A percentile compares a stretch with the other conserved stretches of the same genome.
Conservation (phyloP, 2,329 filamentous ascomycete genomes). For the Metarhizium guizhouense region DNA sequence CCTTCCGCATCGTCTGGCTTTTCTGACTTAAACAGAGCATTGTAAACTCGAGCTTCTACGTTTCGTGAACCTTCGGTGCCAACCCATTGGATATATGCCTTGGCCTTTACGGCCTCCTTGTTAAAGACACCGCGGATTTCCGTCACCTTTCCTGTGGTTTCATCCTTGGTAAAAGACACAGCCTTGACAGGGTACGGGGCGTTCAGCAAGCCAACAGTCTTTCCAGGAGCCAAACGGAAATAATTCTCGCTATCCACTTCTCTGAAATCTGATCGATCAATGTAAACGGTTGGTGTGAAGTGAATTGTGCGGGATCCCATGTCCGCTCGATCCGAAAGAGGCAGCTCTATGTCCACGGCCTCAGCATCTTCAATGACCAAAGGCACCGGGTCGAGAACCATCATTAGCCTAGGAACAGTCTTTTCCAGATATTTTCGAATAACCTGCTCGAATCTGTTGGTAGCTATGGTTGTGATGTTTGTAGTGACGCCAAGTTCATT, state of each 20-base stretch:
- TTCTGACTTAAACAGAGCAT: constrained; percentile 77
- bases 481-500: constrained; percentile 89
- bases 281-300: constrained; percentile 74
- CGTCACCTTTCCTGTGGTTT: constrained; percentile 52
- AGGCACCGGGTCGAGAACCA: constrained; percentile 77
- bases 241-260: constrained; percentile 67
- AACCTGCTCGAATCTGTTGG: constrained; percentile 73
- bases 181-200: constrained; percentile 63
- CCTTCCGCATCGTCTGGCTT: constrained; percentile 70
- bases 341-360: constrained; percentile 52
- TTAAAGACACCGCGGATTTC: constrained; percentile 57
- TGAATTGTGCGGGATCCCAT: constrained; percentile 52
- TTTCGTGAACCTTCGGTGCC: constrained; percentile 53
- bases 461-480: constrained; percentile 68
- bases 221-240: constrained; percentile 71
- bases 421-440: constrained; percentile 81
- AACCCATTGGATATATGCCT: constrained; percentile 90
- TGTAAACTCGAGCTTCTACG: constrained; percentile 71
- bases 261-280: constrained; percentile 74
- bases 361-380: constrained; percentile 75
- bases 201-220: constrained; percentile 67
- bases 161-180: constrained; percentile 60
- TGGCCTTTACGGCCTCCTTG: constrained; percentile 62
- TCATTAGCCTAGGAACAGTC: constrained; percentile 80
- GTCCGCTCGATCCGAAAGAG: constrained; percentile 72